phyloP scores from a whole-genome alignment of 2,329 filamentous ascomycete genomes.

The Exserohilum rostratum region DNA sequence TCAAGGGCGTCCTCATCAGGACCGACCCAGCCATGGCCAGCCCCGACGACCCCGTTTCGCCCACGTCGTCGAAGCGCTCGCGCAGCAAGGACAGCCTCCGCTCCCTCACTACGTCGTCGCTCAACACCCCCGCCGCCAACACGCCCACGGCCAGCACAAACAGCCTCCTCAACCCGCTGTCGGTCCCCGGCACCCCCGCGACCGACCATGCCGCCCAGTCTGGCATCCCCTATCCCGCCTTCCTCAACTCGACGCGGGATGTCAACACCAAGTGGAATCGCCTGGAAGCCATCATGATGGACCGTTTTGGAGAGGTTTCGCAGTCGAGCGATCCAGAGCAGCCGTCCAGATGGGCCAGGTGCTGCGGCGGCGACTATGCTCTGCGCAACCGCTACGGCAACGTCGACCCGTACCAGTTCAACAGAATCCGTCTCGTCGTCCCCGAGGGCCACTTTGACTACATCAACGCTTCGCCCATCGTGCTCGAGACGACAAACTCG shows the following conservation, averaged over 20 bases:
- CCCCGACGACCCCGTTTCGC: constrained; percentile 40
- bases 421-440: constrained; percentile 80
- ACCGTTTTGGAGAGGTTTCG: constrained; percentile 58
- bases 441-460: constrained; percentile 66
- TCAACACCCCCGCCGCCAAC: constrained; percentile 32
- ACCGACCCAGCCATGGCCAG: constrained; percentile 34
- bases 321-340: constrained; percentile 49
- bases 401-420: constrained; percentile 87
- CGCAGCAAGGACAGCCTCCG: constrained; percentile 47
- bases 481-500: constrained; percentile 49
- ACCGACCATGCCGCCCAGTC: constrained; percentile 24
- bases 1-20: constrained; percentile 36
- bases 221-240: constrained; percentile 55
- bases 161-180: constrained; percentile 40
- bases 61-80: constrained; percentile 49
- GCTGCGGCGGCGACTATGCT: constrained; percentile 62
- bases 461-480: constrained; percentile 59
- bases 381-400: constrained; percentile 84
- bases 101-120: constrained; percentile 35
- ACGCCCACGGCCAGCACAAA: constrained; percentile 41
- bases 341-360: constrained; percentile 62
- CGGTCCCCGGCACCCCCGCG: constrained; percentile 15
- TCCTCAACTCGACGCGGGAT: constrained; percentile 60
- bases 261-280: constrained; percentile 66
- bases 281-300: constrained; percentile 65